A percentile compares a stretch with the other conserved stretches of the same genome.
These are phyloP conservation scores for Candida succiphila DNA, from an alignment of 805 yeast species.

Conservation along the genomic window DNA sequence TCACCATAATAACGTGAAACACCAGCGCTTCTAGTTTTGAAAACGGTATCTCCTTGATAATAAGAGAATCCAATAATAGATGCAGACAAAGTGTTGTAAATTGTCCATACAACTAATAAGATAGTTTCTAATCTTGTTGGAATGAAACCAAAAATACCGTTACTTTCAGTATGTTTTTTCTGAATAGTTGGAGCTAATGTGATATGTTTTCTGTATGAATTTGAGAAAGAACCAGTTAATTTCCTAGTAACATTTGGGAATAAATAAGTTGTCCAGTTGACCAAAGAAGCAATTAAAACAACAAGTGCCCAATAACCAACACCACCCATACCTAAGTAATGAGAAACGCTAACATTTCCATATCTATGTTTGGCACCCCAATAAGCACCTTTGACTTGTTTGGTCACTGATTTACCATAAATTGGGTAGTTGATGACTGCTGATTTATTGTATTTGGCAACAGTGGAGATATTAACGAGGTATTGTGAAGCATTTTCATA, in stretches of 20 bases:
- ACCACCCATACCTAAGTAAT: conserved; percentile 34
- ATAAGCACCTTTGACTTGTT: conserved; percentile 17
- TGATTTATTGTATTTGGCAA: conserved; percentile 21
- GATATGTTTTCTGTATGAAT: conserved; percentile 16
- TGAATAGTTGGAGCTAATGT: conserved; percentile 15
- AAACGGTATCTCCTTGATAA: conserved; percentile 13
- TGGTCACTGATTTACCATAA: conserved; percentile 9
- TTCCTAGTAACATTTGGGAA: conserved; percentile 32
- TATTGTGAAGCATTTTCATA: conserved; percentile 32
- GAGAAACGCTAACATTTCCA: conserved; percentile 29
- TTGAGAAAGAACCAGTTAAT: conserved; percentile 17
- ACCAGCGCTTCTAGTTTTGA: conserved; percentile 10
- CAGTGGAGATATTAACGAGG: conserved; percentile 22
- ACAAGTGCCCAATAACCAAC: conserved; percentile 41
- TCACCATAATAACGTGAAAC: conserved; percentile 31
- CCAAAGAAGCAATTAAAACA: conserved; percentile 28
- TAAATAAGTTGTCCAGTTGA: conserved; percentile 29
- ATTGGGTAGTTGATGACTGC: conserved; percentile 27
- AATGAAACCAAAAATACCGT: conserved; percentile 19
- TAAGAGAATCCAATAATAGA: conserved; percentile 14
- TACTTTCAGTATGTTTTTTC: conserved; percentile 9
- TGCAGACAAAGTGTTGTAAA: conserved; percentile 10
- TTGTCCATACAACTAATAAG: conserved; percentile 28
- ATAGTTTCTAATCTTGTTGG: conserved; percentile 47
- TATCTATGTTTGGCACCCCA: conserved; percentile 19